Conservation (phyloP, 2,329 filamentous ascomycete genomes). For the Fusarium sp. region DNA sequence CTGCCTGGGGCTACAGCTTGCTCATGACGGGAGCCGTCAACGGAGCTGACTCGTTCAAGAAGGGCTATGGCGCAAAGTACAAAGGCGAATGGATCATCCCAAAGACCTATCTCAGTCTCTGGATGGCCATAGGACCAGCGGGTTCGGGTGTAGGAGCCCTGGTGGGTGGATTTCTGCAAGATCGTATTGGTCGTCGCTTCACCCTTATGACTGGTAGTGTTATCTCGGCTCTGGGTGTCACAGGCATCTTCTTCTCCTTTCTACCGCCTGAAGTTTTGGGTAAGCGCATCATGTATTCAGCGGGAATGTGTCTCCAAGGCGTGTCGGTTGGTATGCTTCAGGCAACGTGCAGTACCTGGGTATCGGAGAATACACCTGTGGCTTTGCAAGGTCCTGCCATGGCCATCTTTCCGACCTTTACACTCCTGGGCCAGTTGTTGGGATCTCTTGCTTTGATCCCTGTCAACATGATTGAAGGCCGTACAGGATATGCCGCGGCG, state of each 20-base stretch:
- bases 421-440: slow-evolving; percentile 7
- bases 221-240: neutral
- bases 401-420: slow-evolving; percentile 6
- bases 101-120: neutral
- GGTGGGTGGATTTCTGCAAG: slow-evolving; percentile 10
- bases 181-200: slow-evolving; percentile 10
- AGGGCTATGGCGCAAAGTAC: neutral
- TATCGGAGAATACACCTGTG: slow-evolving; percentile 6
- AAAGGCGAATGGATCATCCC: slow-evolving; percentile 2
- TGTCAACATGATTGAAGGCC: neutral
- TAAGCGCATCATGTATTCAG: neutral
- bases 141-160: slow-evolving; percentile 7
- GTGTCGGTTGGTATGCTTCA: slow-evolving; percentile 1
- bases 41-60: neutral
- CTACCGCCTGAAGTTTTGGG: neutral
- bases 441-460: neutral
- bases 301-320: neutral
- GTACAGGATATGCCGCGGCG: neutral
- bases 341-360: neutral
- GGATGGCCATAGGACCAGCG: slow-evolving; percentile 8
- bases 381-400: slow-evolving; percentile 4
- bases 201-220: slow-evolving; percentile 4
- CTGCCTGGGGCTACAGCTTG: neutral
- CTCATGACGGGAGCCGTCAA: neutral
- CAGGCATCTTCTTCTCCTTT: neutral